A percentile compares a stretch with the other conserved stretches of the same genome.
Evolutionary conservation across 2,329 filamentous ascomycete species (phyloP).

Genomic region (Colletotrichum sp.): DNA sequence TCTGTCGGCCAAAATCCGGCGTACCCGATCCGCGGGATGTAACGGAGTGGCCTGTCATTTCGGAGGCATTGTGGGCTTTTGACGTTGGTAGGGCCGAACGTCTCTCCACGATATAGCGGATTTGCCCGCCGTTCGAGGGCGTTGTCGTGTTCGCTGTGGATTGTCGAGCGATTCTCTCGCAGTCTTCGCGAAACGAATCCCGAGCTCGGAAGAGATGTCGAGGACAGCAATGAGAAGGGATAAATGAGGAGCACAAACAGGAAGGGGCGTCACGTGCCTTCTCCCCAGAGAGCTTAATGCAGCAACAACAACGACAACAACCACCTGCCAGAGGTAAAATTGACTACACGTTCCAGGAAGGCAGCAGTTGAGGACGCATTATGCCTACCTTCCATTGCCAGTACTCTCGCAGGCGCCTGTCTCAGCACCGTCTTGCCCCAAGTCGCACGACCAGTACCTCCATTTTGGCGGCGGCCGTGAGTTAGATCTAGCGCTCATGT

Average conservation of each 20-base stretch:
- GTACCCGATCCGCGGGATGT: slow-evolving; percentile 1
- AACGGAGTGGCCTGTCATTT: slow-evolving; percentile 13
- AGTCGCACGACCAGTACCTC: background rate
- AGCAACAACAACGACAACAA: background rate
- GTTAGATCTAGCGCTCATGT: background rate
- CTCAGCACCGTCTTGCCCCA: background rate
- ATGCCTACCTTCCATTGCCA: background rate
- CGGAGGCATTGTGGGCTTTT: slow-evolving; percentile 18
- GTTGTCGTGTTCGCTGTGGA: background rate
- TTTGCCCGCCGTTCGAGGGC: background rate
- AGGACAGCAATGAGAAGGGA: background rate
- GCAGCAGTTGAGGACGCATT: background rate
- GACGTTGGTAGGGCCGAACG: slow-evolving; percentile 14
- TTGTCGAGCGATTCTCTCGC: background rate
- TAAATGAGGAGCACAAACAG: background rate
- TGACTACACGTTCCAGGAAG: background rate
- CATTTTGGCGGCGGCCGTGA: background rate
- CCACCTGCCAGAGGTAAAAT: background rate
- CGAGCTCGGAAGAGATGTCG: background rate
- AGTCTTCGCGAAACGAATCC: background rate
- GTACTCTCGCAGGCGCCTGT: background rate
- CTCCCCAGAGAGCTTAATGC: background rate
- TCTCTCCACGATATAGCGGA: slow-evolving; percentile 15
- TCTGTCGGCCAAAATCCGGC: slow-evolving; percentile 15
- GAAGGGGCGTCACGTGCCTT: background rate